Evolutionary conservation across 1,284 basidiomycete species (phyloP), one percentile per base, ranked within the genome.

Genomic region (Ganoderma sinense): DNA sequence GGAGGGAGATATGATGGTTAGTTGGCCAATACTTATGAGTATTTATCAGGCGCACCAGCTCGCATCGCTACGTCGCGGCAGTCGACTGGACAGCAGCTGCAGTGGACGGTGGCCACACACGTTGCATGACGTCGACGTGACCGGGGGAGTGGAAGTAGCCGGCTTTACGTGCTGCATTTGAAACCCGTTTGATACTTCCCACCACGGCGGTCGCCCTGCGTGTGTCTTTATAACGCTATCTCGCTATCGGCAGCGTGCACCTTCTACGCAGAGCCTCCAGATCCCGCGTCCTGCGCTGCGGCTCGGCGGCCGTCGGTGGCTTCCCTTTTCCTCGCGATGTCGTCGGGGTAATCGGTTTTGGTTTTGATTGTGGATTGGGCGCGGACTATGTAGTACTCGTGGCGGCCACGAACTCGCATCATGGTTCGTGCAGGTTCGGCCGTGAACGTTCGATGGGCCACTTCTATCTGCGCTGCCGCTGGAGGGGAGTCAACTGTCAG

Each of bases 371-470:
- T n/a, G 60, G 40, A 40, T n/a, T 36, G n/a, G 8, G 41, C 33
- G 23, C 60, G 16, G 31, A 33, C n/a, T n/a, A n/a, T n/a, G n/a
- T n/a, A n/a, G n/a, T n/a, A n/a, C 60, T 26, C 60, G 60, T 62
- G 62, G 62, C 18, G 3, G 39, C 26, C 31, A 45, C 43, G 62
- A 20, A 45, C 43, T 45, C 62, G 29, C 62, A 51, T 51, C 48
- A 11, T 51, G 48, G 43, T 13, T 20, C 41, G 26, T 23, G 18
- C 40, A 40, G 14, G 60, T 56, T 33, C 41, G 40, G 23, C 23
- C 39, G n/a, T n/a, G n/a, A n/a, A n/a, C n/a, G 56, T 59, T 59
- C 56, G 56, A 59, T 59, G 33, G 56, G 33, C n/a, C n/a, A 59
- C 33, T 59, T 59, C 56, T 8, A 59, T 59, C 31, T 31, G n/a